These are phyloP conservation scores for Yamadazyma tumulicola DNA, from an alignment of 805 yeast genomes.

Conservation along the genomic window DNA sequence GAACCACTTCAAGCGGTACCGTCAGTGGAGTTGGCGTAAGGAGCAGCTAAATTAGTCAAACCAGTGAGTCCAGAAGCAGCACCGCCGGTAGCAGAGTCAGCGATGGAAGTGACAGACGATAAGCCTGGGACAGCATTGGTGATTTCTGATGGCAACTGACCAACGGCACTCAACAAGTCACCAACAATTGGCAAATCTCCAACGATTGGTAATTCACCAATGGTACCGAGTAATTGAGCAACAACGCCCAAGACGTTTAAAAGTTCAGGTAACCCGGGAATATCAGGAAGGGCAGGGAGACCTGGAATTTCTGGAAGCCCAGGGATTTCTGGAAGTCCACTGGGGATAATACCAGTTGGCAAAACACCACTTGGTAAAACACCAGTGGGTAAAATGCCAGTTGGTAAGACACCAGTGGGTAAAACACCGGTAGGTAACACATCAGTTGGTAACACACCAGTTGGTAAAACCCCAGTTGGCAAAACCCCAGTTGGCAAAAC, in stretches of 20 bases:
- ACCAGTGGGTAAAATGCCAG: slow-evolving; percentile 8
- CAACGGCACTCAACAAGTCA: slow-evolving; percentile 10
- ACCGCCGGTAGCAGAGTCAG: slow-evolving; percentile 5
- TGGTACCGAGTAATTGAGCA: slow-evolving; percentile 4
- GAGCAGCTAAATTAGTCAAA: slow-evolving; percentile 2
- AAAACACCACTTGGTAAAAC: slow-evolving; percentile 8
- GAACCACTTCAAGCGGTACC: not conserved
- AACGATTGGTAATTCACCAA: slow-evolving; percentile 8
- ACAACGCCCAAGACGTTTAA: slow-evolving; percentile 7
- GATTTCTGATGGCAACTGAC: slow-evolving; percentile 10
- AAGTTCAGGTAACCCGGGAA: slow-evolving; percentile 1
- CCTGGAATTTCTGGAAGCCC: slow-evolving; percentile 2
- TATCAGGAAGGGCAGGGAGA: slow-evolving; percentile 2
- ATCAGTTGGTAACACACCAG: slow-evolving; percentile 5
- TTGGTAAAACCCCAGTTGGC: slow-evolving; percentile 3
- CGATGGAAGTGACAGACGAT: slow-evolving; percentile 4
- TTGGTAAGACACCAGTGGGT: slow-evolving; percentile 5
- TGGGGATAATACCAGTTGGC: slow-evolving; percentile 8
- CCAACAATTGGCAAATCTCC: slow-evolving; percentile 12
- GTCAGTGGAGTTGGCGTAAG: not conserved
- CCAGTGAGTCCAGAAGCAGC: not conserved
- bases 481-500: slow-evolving; percentile 3
- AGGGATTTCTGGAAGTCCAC: slow-evolving; percentile 3
- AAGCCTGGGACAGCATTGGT: slow-evolving; percentile 10
- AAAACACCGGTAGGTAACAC: slow-evolving; percentile 2